These are phyloP conservation scores for Samsoniella hepiali DNA, from an alignment of 2,329 filamentous ascomycete genomes.

Conservation along the genomic window DNA sequence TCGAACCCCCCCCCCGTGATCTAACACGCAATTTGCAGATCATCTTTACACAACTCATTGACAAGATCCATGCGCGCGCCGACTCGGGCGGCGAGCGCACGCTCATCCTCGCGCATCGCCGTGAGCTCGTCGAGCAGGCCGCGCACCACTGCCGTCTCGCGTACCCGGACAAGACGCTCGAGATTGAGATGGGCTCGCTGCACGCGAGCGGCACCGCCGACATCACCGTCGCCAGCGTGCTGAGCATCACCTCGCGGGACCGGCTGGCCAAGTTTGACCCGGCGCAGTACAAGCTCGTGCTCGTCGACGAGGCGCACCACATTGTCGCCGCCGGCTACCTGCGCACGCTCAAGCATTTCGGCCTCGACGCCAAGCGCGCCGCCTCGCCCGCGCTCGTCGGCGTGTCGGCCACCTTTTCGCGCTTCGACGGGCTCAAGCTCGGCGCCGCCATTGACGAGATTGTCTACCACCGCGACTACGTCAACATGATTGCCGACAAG, in stretches of 20 bases:
- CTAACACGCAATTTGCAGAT: constrained; percentile 52
- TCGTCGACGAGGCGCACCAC: constrained; percentile 96
- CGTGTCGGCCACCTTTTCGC: constrained; percentile 76
- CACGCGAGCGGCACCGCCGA: constrained; percentile 79
- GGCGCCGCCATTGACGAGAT: constrained; percentile 90
- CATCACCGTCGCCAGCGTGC: constrained; percentile 89
- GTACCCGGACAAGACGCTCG: constrained; percentile 77
- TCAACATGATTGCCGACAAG: constrained; percentile 74
- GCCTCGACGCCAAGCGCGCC: constrained; percentile 49
- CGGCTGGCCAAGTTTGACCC: constrained; percentile 83
- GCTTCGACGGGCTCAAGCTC: constrained; percentile 79
- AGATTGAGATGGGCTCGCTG: constrained; percentile 84
- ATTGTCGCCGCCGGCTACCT: constrained; percentile 85
- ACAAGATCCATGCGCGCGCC: constrained; percentile 59
- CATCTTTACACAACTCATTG: constrained; percentile 93
- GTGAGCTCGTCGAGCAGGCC: constrained; percentile 92
- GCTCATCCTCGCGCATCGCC: constrained; percentile 85
- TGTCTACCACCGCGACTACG: constrained; percentile 80
- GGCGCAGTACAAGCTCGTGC: constrained; percentile 74
- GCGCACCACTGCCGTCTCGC: constrained; percentile 75
- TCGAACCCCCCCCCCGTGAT: constrained; percentile 1
- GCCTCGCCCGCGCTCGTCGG: constrained; percentile 69
- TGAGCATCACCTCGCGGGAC: constrained; percentile 73
- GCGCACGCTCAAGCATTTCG: constrained; percentile 72
- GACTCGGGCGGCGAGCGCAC: constrained; percentile 65